Evolutionary conservation across 192 early-diverging fungal species (phyloP), one percentile per base, ranked within the genome.

Genomic region (Coemansia sp.): DNA sequence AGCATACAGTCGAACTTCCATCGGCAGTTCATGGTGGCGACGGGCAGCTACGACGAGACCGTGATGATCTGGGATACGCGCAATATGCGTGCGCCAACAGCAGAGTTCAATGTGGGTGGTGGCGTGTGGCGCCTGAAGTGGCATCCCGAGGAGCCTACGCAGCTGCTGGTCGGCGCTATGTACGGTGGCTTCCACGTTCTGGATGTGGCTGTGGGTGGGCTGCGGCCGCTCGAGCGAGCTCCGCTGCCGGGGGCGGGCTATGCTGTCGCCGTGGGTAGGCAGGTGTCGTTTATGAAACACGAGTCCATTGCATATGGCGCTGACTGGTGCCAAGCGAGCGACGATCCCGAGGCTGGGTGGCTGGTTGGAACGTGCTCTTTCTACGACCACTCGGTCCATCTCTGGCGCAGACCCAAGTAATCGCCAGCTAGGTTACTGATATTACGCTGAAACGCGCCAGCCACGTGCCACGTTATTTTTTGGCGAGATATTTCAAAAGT

Each of bases 81-180:
- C 9, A 84, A 71, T 8, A 93, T 96, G 90, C 81, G 88, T n/a
- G 39, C 60, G 20, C 94, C 95, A 3, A 23, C 94, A 46, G 64
- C 77, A 1, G 89, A 91, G 20, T 69, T 85, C 42, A 85, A 84
- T 31, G 87, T 89, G 16, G 93, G 89, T 28, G 94, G 96, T 6
- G 96, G 96, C 9, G 92, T 96, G 9, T 99, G 96, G 96, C 79
- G 95, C 23, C 71, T 99, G 37, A 92, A 93, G 80, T 99, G 95
- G 94, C 94, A 97, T 67, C 96, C 96, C 1, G 83, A 76, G 0
- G 74, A 84, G 8, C 68, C 84, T 1, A 70, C 83, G 33, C 55
- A 63, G 16, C 69, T 99, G 33, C 65, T 96, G 14, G 88, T 92
- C 9, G 95, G 91, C 6, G 89, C 87, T 26, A 99, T 99, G 96